phyloP scores from a whole-genome alignment of 805 yeast genomes.

The Teunomyces lycoperdinae region DNA sequence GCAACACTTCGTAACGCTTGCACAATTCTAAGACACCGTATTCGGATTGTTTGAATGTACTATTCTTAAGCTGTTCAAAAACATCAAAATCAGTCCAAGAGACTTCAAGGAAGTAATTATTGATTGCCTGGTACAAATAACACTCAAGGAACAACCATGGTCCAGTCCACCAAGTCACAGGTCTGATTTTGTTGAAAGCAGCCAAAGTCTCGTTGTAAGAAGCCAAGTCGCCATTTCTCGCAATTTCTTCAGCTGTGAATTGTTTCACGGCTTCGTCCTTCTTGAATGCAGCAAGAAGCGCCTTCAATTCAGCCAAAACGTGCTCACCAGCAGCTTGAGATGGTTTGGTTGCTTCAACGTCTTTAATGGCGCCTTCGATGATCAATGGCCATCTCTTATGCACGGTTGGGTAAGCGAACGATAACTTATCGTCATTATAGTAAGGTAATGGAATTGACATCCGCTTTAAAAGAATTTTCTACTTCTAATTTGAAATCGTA shows the following conservation, averaged over 20 bases:
- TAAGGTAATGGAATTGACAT: slow-evolving; percentile 31
- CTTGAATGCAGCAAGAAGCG: slow-evolving; percentile 44
- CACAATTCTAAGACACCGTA: slow-evolving; percentile 83
- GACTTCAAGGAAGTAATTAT: slow-evolving; percentile 37
- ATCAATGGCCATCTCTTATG: slow-evolving; percentile 86
- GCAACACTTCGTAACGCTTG: slow-evolving; percentile 47
- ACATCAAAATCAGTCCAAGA: slow-evolving; percentile 64
- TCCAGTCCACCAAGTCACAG: slow-evolving; percentile 70
- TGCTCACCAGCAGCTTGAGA: slow-evolving; percentile 44
- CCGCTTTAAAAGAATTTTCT: too few species aligned
- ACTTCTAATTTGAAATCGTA: too few species aligned
- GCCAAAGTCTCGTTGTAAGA: slow-evolving; percentile 59
- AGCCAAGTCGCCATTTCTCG: slow-evolving; percentile 46
- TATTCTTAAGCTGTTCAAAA: slow-evolving; percentile 65
- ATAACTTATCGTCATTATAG: slow-evolving; percentile 62
- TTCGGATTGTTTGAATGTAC: slow-evolving; percentile 71
- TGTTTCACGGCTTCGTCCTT: slow-evolving; percentile 29
- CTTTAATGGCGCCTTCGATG: slow-evolving; percentile 63
- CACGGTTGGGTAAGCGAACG: slow-evolving; percentile 83
- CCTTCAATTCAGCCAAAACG: slow-evolving; percentile 40
- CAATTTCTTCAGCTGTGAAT: slow-evolving; percentile 31
- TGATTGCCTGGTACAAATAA: slow-evolving; percentile 69
- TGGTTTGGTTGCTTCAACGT: slow-evolving; percentile 40
- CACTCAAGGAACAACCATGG: slow-evolving; percentile 93
- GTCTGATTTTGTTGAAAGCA: slow-evolving; percentile 19